Evolutionary conservation across 2,329 filamentous ascomycete species (phyloP).

Genomic region (Aspergillus vadensis): DNA sequence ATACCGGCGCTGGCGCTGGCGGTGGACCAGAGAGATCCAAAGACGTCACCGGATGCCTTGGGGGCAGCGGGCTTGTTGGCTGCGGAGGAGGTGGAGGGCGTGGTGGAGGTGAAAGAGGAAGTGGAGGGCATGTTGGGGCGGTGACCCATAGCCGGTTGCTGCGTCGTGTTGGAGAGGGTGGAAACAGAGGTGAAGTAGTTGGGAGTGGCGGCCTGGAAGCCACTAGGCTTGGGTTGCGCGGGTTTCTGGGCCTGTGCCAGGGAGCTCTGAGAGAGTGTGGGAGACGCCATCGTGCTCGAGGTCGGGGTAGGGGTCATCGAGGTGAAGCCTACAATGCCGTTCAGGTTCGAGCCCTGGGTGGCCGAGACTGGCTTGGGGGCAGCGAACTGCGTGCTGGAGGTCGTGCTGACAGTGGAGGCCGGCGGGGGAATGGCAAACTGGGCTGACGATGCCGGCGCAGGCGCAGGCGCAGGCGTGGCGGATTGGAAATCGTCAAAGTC

Average conservation of each 20-base stretch:
- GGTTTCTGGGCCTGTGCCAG: constrained; percentile 42
- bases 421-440: constrained; percentile 47
- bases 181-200: constrained; percentile 93
- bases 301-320: constrained; percentile 75
- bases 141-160: constrained; percentile 34
- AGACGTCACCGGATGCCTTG: constrained; percentile 71
- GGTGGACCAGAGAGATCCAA: constrained; percentile 77
- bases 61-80: constrained; percentile 53
- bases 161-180: constrained; percentile 30
- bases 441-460: constrained; percentile 37
- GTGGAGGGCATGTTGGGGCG: constrained; percentile 39
- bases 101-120: constrained; percentile 41
- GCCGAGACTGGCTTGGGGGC: constrained; percentile 84
- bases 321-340: constrained; percentile 75
- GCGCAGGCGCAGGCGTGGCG: constrained; percentile 57
- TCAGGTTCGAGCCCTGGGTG: constrained; percentile 76
- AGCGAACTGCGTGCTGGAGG: constrained; percentile 68
- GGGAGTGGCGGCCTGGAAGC: constrained; percentile 76
- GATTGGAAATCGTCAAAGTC: constrained; percentile 97
- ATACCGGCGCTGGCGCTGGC: constrained; percentile 70
- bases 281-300: constrained; percentile 55
- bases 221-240: constrained; percentile 57
- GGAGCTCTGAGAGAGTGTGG: constrained; percentile 55
- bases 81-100: constrained; percentile 41
- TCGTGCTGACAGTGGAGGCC: constrained; percentile 51